Base-by-base conservation (phyloP, 2,329 filamentous ascomycete genomes). In the Aspergillus aculeatus region DNA sequence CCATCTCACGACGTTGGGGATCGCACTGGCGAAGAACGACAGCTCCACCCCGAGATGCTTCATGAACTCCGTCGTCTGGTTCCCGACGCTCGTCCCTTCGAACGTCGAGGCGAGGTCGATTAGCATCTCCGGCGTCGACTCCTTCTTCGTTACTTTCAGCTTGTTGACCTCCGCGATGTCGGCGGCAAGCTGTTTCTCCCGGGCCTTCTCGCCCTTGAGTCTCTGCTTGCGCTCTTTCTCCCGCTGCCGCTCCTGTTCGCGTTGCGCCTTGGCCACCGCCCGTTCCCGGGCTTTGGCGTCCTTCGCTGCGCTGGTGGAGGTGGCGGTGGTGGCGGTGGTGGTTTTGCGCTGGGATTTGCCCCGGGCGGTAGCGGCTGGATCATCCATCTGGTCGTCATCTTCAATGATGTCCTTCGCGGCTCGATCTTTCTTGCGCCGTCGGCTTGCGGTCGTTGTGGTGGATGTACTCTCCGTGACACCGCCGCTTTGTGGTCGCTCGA, bases 101-200 rank as follows among this genome's bases (percentile, higher is more conserved):
- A 94, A 75, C 1, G 81, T 82, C 0, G 76, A 74, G 0, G 90
- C 84, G 24, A 94, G 77, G 66, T 91, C 85, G 1, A 92, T 81
- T 54, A 94, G 87, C 90, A 95, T 94, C 72, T 95, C 90, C 0
- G 83, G 83, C 0, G 86, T 84, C 0, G 89, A 89, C 0, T 87
- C 78, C 66, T 90, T 91, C 76, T 91, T 92, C 75, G 92, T 87
- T 0, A 85, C 86, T 54, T 86, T 86, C 10, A 88, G 76, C 68
- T 89, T 91, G 75, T 94, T 94, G 47, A 87, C 89, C 63, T 90
- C 86, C 3, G 86, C 85, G 23, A 93, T 76, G 7, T 90, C 88
- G 6, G 85, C 84, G 11, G 84, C 85, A 3, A 80, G 79, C 63
- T 87, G 83, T 67, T 88, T 91, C 64, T 91, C 86, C 6, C 78